Percentiles rank a stretch among this genome's conserved stretches.
Evolutionary conservation across 352 stramenopile species (phyloP).

Genomic region (Blastocystis sp.): DNA sequence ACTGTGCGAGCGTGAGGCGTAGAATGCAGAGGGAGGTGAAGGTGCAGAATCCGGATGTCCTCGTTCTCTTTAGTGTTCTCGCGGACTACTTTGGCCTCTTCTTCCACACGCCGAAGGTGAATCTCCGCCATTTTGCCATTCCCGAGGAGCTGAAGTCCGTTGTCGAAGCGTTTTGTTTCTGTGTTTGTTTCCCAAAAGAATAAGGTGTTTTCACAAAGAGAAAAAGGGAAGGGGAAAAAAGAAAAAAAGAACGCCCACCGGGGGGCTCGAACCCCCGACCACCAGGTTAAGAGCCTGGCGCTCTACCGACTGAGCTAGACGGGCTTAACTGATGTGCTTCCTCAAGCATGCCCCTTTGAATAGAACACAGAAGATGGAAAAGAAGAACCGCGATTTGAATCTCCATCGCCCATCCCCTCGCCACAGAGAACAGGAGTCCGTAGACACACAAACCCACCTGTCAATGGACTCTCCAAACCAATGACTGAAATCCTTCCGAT

Average conservation of each 20-base stretch:
- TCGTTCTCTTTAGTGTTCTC: neutral
- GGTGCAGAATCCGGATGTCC: neutral
- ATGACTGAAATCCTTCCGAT: constrained; percentile 23
- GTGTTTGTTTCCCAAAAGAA: constrained; percentile 17
- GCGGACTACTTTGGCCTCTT: neutral
- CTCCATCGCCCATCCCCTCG: too few species aligned
- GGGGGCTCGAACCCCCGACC: neutral
- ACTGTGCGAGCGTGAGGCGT: neutral
- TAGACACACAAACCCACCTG: too few species aligned
- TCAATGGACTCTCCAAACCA: neutral
- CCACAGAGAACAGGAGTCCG: too few species aligned
- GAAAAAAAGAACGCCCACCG: neutral
- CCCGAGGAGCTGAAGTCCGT: constrained; percentile 37
- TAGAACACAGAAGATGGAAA: too few species aligned
- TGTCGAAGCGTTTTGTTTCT: constrained; percentile 4
- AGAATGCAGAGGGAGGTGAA: neutral
- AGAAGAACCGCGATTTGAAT: too few species aligned
- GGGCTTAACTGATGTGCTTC: neutral
- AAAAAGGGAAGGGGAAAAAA: neutral
- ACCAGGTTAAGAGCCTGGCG: neutral
- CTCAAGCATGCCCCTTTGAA: too few species aligned
- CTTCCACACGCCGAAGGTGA: constrained; percentile 29
- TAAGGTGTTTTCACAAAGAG: neutral
- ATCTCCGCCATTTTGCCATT: constrained; percentile 24
- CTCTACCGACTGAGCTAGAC: neutral